Percentiles rank a stretch among this genome's conserved stretches.
These are phyloP conservation scores for Ascochyta clinopodiicola DNA, from an alignment of 2,329 filamentous ascomycete species.

Conservation along the genomic window DNA sequence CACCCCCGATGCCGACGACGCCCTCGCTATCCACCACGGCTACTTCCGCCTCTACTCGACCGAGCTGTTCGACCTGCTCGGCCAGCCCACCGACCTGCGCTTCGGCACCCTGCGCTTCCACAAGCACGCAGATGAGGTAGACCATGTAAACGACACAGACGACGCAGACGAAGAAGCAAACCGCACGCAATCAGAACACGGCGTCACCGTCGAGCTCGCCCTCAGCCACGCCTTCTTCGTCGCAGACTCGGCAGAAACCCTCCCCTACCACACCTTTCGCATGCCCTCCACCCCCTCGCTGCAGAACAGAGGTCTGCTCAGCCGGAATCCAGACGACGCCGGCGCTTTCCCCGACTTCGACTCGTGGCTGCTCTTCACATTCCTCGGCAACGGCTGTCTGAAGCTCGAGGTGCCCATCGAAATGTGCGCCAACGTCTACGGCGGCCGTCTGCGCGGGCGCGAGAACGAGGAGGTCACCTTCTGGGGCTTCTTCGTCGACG, in stretches of 20 bases:
- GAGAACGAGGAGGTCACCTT: conserved; percentile 46
- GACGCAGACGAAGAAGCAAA: background rate
- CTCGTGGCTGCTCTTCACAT: conserved; percentile 48
- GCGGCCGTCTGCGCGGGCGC: conserved; percentile 36
- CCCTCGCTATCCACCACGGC: conserved; percentile 40
- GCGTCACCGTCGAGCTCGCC: conserved; percentile 41
- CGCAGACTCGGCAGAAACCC: conserved; percentile 44
- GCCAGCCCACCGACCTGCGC: conserved; percentile 43
- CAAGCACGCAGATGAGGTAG: conserved; percentile 10
- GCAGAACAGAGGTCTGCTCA: conserved; percentile 44
- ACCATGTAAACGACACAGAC: background rate
- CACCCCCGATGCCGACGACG: conserved; percentile 12
- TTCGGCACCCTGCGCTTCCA: conserved; percentile 47
- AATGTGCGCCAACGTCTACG: conserved; percentile 47
- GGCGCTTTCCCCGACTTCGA: conserved; percentile 44
- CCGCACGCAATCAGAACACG: background rate
- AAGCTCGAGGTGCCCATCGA: conserved; percentile 47
- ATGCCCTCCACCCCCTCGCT: conserved; percentile 40
- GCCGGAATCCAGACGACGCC: conserved; percentile 36
- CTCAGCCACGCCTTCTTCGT: conserved; percentile 44
- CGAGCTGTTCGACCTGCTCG: conserved; percentile 45
- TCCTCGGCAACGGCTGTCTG: conserved; percentile 44
- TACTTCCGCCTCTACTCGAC: conserved; percentile 47
- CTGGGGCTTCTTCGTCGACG: conserved; percentile 46
- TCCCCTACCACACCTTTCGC: conserved; percentile 45